phyloP scores from a whole-genome alignment of 208 protist genomes.

The Trypanosoma caninum region DNA sequence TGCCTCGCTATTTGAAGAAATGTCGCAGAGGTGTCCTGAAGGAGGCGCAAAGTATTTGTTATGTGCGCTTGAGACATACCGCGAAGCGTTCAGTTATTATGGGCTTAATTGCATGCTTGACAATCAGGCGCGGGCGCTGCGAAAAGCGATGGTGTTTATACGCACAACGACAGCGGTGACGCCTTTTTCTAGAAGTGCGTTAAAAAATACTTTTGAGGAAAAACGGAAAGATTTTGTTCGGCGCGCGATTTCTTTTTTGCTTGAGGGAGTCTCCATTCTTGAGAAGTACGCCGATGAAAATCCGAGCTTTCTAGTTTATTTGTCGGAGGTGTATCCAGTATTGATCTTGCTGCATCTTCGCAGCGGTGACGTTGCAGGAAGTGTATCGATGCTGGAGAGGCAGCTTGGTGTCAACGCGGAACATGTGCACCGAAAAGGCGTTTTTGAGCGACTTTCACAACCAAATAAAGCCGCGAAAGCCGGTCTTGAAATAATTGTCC shows the following conservation, averaged over 20 bases:
- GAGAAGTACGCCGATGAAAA: conserved; percentile 45
- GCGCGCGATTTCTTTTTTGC: conserved; percentile 9
- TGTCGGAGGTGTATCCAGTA: conserved; percentile 62
- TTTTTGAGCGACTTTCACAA: conserved; percentile 66
- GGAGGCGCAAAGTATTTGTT: conserved; percentile 1
- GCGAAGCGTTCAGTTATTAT: conserved; percentile 13
- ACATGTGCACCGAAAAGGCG: conserved; percentile 44
- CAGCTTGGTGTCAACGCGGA: conserved; percentile 20
- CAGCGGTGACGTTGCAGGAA: conserved; percentile 26
- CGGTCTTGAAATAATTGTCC: conserved; percentile 65
- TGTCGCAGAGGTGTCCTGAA: background rate
- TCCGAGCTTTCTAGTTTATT: conserved; percentile 31
- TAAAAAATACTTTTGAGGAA: no score
- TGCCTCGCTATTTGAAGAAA: conserved; percentile 27
- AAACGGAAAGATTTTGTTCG: conserved; percentile 19
- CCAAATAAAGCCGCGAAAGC: conserved; percentile 68
- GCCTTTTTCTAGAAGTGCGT: background rate
- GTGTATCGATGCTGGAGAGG: conserved; percentile 21
- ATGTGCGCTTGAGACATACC: conserved; percentile 28
- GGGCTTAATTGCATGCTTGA: conserved; percentile 24
- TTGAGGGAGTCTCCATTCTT: conserved; percentile 34
- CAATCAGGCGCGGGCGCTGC: conserved; percentile 10
- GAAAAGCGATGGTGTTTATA: conserved; percentile 22
- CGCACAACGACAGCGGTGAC: conserved; percentile 16
- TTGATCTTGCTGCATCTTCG: conserved; percentile 47